These are phyloP conservation scores for Cladorrhinum samala DNA, from an alignment of 495 filamentous ascomycete genomes.

Conservation along the genomic window DNA sequence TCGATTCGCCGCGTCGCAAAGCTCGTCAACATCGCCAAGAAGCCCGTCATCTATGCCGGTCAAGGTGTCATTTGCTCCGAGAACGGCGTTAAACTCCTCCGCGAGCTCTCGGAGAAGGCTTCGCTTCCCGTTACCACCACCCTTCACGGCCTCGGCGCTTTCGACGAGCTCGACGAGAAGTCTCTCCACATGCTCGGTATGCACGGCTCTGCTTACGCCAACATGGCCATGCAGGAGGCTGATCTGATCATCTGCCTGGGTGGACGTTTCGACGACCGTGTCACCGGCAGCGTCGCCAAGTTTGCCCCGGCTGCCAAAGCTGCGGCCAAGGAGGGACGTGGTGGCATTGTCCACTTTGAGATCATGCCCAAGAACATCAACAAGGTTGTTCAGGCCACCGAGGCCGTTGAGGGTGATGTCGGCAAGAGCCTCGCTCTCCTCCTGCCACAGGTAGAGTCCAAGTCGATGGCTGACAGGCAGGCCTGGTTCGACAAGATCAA, in stretches of 20 bases:
- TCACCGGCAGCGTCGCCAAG: conserved; percentile 56
- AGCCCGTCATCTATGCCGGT: conserved; percentile 71
- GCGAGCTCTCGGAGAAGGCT: conserved; percentile 63
- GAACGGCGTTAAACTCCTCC: conserved; percentile 60
- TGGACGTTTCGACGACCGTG: conserved; percentile 72
- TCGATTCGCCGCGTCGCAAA: conserved; percentile 59
- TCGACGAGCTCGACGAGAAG: conserved; percentile 70
- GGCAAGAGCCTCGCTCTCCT: conserved; percentile 64
- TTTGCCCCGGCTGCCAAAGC: conserved; percentile 64
- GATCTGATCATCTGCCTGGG: conserved; percentile 74
- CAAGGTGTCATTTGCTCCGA: conserved; percentile 60
- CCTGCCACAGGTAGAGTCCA: conserved; percentile 57
- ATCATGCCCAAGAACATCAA: conserved; percentile 85
- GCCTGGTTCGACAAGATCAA: conserved; percentile 87
- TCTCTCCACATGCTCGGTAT: conserved; percentile 78
- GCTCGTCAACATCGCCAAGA: conserved; percentile 67
- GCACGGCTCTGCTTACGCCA: conserved; percentile 75
- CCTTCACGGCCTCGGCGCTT: conserved; percentile 71
- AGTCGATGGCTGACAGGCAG: conserved; percentile 53
- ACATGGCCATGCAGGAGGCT: conserved; percentile 72
- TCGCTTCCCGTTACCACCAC: conserved; percentile 74
- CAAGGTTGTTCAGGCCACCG: conserved; percentile 77
- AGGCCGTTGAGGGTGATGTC: conserved; percentile 72
- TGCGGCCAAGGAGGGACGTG: conserved; percentile 62
- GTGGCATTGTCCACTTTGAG: conserved; percentile 76